Evolutionary conservation across 345 rosid genomes (phyloP).

Genomic region (Sonneratia caseolaris): DNA sequence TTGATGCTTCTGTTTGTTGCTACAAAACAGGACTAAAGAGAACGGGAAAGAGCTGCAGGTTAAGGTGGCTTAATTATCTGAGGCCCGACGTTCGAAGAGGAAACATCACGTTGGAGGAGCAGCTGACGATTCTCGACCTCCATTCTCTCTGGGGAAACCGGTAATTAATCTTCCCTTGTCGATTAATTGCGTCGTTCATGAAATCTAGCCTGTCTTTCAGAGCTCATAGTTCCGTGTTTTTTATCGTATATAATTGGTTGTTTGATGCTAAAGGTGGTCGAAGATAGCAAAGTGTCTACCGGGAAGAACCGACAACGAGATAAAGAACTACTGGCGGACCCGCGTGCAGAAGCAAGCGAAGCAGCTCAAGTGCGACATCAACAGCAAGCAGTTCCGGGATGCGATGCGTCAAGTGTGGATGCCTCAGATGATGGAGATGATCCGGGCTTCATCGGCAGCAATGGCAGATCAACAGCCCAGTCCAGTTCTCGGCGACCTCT

Average conservation of each 20-base stretch:
- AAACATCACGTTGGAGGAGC: slow-evolving; percentile 74
- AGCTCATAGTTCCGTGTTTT: neutral
- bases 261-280: slow-evolving; percentile 44
- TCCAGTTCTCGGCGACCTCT: neutral
- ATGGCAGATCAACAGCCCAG: neutral
- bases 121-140: slow-evolving; percentile 38
- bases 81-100: slow-evolving; percentile 88
- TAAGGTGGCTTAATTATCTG: slow-evolving; percentile 85
- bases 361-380: slow-evolving; percentile 79
- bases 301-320: slow-evolving; percentile 27
- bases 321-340: slow-evolving; percentile 84
- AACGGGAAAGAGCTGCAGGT: slow-evolving; percentile 91
- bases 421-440: slow-evolving; percentile 66
- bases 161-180: slow-evolving; percentile 18
- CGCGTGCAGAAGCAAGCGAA: slow-evolving; percentile 92
- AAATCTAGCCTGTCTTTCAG: too few relatives aligned
- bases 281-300: slow-evolving; percentile 76
- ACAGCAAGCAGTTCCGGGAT: slow-evolving; percentile 68
- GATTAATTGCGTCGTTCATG: too few relatives aligned
- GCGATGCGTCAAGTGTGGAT: slow-evolving; percentile 80
- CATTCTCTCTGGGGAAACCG: slow-evolving; percentile 64
- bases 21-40: slow-evolving; percentile 56
- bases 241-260: too few relatives aligned
- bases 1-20: neutral
- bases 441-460: slow-evolving; percentile 26